A percentile compares a stretch with the other conserved stretches of the same genome.
Conservation (phyloP, 2,329 filamentous ascomycete genomes). For the Salinomyces thailandicus region DNA sequence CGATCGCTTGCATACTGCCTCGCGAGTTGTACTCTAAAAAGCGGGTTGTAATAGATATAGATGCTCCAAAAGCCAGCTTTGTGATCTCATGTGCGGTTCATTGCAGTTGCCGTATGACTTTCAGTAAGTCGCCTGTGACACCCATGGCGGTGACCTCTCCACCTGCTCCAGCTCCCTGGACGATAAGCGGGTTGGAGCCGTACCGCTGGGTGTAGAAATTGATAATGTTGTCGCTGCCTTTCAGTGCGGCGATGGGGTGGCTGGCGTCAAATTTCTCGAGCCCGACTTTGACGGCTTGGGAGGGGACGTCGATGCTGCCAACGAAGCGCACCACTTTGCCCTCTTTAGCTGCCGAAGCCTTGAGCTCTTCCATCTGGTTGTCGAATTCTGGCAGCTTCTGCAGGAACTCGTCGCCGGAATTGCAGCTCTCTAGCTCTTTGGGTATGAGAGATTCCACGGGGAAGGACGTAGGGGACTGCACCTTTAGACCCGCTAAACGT, state of each 20-base stretch:
- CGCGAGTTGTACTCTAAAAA: too few species aligned
- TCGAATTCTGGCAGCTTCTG: constrained; percentile 71
- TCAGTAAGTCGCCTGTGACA: constrained; percentile 85
- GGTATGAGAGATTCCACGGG: constrained; percentile 92
- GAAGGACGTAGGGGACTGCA: constrained; percentile 78
- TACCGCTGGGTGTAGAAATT: constrained; percentile 97
- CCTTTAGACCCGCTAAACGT: constrained; percentile 66
- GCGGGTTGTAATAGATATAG: too few species aligned
- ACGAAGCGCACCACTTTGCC: constrained; percentile 93
- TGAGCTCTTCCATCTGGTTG: constrained; percentile 76
- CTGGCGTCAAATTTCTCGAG: constrained; percentile 73
- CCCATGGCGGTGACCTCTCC: constrained; percentile 97
- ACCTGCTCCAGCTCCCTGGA: constrained; percentile 85
- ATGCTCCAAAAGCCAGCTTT: too few species aligned
- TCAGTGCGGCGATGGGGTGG: constrained; percentile 84
- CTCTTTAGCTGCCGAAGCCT: constrained; percentile 71
- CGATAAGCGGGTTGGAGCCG: constrained; percentile 77
- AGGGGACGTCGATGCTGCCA: constrained; percentile 79
- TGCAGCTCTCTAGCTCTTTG: constrained; percentile 65
- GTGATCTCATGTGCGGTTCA: too few species aligned
- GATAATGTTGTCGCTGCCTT: constrained; percentile 98
- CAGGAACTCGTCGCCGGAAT: constrained; percentile 78
- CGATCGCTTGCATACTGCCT: too few species aligned
- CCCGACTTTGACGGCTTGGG: constrained; percentile 78
- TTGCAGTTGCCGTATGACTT: constrained; percentile 63